phyloP scores from a whole-genome alignment of 768 basidiomycete species.

The Mycena floridula region DNA sequence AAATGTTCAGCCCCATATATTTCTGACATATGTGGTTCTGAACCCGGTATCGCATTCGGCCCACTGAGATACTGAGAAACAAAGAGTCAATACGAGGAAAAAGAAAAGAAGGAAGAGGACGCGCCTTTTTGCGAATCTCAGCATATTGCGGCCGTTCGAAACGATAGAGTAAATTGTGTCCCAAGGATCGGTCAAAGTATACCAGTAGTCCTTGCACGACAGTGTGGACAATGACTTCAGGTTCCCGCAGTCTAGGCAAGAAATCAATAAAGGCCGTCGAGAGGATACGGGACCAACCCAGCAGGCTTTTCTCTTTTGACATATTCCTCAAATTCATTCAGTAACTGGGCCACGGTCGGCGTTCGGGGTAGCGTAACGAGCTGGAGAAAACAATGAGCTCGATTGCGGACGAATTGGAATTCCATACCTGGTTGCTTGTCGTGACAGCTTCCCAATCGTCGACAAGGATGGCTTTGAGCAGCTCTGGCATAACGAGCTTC shows the following conservation, averaged over 20 bases:
- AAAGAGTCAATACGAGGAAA: not conserved
- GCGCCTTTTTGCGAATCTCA: constrained; percentile 55
- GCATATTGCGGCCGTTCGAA: constrained; percentile 95
- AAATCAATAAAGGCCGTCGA: not conserved
- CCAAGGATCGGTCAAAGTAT: constrained; percentile 91
- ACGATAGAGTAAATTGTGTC: constrained; percentile 87
- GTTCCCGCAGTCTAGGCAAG: constrained; percentile 54
- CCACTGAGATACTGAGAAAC: constrained; percentile 71
- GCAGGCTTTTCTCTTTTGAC: constrained; percentile 43
- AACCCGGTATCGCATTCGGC: constrained; percentile 54
- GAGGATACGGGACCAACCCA: constrained; percentile 28
- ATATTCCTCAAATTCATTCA: constrained; percentile 72
- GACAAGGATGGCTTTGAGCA: constrained; percentile 83
- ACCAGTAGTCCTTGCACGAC: constrained; percentile 79
- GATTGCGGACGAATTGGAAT: not conserved
- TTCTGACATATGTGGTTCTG: constrained; percentile 82
- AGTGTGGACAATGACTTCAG: constrained; percentile 65
- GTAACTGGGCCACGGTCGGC: constrained; percentile 72
- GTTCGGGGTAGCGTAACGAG: constrained; percentile 77
- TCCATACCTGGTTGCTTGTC: constrained; percentile 79
- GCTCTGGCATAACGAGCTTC: constrained; percentile 84
- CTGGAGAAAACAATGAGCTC: constrained; percentile 33
- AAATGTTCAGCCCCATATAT: constrained; percentile 96
- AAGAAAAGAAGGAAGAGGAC: not conserved
- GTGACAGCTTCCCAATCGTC: constrained; percentile 99